Conservation (phyloP, 768 basidiomycete species). For the Auricularia heimuer region DNA sequence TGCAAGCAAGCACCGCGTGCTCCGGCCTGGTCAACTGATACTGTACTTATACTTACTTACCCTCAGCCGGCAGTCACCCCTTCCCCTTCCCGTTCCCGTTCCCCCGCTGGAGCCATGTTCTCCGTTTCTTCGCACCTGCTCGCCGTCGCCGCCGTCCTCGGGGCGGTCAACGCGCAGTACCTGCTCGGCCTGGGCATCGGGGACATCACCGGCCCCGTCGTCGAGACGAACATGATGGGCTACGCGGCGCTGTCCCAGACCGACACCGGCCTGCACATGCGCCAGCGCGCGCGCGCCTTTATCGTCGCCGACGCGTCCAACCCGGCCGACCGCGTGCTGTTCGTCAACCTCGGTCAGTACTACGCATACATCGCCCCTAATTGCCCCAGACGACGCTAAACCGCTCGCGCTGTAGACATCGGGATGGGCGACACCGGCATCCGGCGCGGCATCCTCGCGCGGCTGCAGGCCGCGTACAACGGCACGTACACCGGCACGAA, state of each 20-base stretch:
- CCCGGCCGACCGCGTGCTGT: slow-evolving; percentile 52
- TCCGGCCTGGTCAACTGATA: background rate
- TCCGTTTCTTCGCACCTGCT: background rate
- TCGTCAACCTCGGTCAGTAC: slow-evolving; percentile 60
- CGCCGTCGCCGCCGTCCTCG: background rate
- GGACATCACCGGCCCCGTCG: slow-evolving; percentile 69
- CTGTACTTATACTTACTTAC: background rate
- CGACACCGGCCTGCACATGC: slow-evolving; percentile 69
- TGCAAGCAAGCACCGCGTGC: background rate
- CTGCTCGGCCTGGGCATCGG: slow-evolving; percentile 55
- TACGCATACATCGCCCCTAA: too few relatives aligned
- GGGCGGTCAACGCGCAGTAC: slow-evolving; percentile 33
- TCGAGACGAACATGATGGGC: slow-evolving; percentile 82
- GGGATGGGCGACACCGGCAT: slow-evolving; percentile 75
- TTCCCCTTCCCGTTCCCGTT: background rate
- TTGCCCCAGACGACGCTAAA: too few relatives aligned
- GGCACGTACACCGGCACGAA: slow-evolving; percentile 61
- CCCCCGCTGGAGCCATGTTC: background rate
- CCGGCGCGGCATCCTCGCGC: slow-evolving; percentile 54
- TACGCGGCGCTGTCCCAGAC: slow-evolving; percentile 58
- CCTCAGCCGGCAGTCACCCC: background rate
- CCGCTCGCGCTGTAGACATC: slow-evolving; percentile 39
- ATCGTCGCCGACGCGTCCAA: slow-evolving; percentile 39
- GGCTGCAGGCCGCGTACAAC: slow-evolving; percentile 46
- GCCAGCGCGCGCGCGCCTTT: slow-evolving; percentile 67